These are phyloP conservation scores for Sungouiozyma intestinalis DNA, from an alignment of 805 yeast genomes.

Conservation along the genomic window DNA sequence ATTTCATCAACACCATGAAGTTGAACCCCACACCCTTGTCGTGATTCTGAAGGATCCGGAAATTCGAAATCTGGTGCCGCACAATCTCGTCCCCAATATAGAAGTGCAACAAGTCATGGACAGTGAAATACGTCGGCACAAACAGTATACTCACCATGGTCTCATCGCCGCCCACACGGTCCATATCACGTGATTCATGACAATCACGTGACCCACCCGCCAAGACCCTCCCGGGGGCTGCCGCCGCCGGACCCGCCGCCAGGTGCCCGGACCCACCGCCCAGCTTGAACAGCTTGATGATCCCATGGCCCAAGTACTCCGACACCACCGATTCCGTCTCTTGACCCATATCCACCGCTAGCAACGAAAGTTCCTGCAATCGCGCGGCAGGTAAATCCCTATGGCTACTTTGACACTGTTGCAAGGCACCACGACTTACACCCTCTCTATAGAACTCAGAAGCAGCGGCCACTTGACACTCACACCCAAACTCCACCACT, in stretches of 20 bases:
- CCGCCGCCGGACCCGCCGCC: too few relatives aligned
- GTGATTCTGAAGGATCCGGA: slow-evolving; percentile 59
- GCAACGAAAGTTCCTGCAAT: slow-evolving; percentile 1
- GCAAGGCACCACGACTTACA: neutral
- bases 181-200: slow-evolving; percentile 1
- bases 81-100: slow-evolving; percentile 50
- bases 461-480: neutral
- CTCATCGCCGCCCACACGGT: slow-evolving; percentile 36
- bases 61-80: slow-evolving; percentile 49
- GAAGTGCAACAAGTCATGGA: slow-evolving; percentile 72
- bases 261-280: slow-evolving; percentile 21
- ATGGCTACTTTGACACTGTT: neutral
- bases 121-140: slow-evolving; percentile 78
- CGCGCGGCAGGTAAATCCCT: slow-evolving; percentile 7
- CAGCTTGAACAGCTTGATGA: slow-evolving; percentile 55
- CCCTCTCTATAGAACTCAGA: neutral
- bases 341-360: slow-evolving; percentile 1
- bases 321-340: slow-evolving; percentile 33
- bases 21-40: slow-evolving; percentile 41
- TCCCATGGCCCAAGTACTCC: slow-evolving; percentile 60
- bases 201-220: too few relatives aligned
- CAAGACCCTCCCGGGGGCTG: too few relatives aligned
- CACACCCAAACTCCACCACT: slow-evolving; percentile 8
- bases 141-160: slow-evolving; percentile 74
- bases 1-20: slow-evolving; percentile 70